Evolutionary conservation across 129 eudicot species (phyloP).

Genomic region (Helianthus tuberosus): DNA sequence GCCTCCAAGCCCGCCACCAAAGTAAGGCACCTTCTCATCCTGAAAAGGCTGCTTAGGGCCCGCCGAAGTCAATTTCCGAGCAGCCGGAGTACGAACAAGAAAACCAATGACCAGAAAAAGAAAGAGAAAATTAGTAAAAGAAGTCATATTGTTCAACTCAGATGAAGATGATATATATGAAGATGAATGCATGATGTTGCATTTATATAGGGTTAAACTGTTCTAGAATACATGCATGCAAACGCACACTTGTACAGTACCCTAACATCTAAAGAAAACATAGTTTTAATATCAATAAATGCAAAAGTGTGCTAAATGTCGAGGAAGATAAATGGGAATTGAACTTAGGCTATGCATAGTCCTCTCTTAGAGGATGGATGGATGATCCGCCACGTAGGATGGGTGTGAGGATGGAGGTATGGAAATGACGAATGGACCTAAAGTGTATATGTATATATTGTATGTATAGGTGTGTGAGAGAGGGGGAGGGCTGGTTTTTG

Average conservation of each 20-base stretch:
- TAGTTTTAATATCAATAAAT: slow-evolving; percentile 14
- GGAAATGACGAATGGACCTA: too few species aligned
- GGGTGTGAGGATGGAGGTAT: too few species aligned
- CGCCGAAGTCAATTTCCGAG: slow-evolving; percentile 27
- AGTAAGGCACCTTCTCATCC: slow-evolving; percentile 38
- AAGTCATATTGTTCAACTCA: slow-evolving; percentile 29
- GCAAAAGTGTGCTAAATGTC: slow-evolving; percentile 20
- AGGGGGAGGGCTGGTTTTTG: too few species aligned
- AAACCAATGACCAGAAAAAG: slow-evolving; percentile 38
- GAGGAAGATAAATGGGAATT: slow-evolving; percentile 15
- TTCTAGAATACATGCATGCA: slow-evolving; percentile 6
- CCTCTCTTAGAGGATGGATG: too few species aligned
- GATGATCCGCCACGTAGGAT: too few species aligned
- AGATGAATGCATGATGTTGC: slow-evolving; percentile 15
- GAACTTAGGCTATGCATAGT: too few species aligned
- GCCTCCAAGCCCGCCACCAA: slow-evolving; percentile 17
- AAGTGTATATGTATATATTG: too few species aligned
- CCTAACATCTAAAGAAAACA: background rate
- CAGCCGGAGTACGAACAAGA: slow-evolving; percentile 39
- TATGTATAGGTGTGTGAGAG: too few species aligned
- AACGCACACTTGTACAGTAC: slow-evolving; percentile 28
- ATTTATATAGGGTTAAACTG: slow-evolving; percentile 12
- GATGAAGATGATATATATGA: background rate
- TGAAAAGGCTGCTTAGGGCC: background rate
- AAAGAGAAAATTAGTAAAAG: slow-evolving; percentile 30